Percentiles rank a stretch among this genome's conserved stretches.
phyloP scores from a whole-genome alignment of 495 filamentous ascomycete species.

The Tuber magnatum region DNA sequence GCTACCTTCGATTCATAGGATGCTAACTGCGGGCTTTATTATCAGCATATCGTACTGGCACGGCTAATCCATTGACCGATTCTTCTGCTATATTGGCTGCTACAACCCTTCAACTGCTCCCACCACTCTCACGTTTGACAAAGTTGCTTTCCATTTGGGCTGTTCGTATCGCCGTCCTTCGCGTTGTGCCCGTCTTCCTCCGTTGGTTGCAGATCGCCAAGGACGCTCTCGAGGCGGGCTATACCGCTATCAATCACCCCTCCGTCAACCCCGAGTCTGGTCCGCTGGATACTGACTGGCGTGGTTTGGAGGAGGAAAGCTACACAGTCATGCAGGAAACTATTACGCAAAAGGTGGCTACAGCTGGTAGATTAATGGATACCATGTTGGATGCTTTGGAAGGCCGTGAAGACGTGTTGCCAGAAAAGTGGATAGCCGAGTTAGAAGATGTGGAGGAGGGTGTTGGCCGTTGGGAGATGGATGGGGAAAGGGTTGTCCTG shows the following conservation, averaged over 20 bases:
- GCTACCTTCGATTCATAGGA: conserved; percentile 47
- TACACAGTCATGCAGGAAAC: conserved; percentile 56
- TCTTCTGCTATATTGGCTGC: conserved; percentile 83
- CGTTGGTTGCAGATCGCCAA: conserved; percentile 47
- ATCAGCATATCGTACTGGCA: conserved; percentile 50
- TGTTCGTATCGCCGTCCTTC: conserved; percentile 64
- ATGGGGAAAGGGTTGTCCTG: conserved; percentile 37
- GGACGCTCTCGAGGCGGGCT: conserved; percentile 32
- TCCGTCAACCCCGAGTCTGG: conserved; percentile 21
- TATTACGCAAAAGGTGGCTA: conserved; percentile 61
- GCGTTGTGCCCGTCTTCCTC: conserved; percentile 62
- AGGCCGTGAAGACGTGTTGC: conserved; percentile 71
- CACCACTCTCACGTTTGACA: conserved; percentile 66
- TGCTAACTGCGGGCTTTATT: conserved; percentile 17
- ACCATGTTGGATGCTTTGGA: conserved; percentile 77
- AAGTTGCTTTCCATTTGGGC: conserved; percentile 66
- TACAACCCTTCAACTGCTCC: conserved; percentile 76
- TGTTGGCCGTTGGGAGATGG: conserved; percentile 66
- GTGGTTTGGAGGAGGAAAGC: conserved; percentile 48
- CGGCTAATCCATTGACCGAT: conserved; percentile 50
- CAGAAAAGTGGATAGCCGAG: conserved; percentile 77
- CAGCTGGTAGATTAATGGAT: conserved; percentile 68
- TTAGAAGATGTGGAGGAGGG: conserved; percentile 72
- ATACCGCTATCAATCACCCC: conserved; percentile 26
- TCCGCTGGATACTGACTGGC: conserved; percentile 5